Base-by-base conservation (phyloP, 805 yeast species). In the Babjeviella inositovora region DNA sequence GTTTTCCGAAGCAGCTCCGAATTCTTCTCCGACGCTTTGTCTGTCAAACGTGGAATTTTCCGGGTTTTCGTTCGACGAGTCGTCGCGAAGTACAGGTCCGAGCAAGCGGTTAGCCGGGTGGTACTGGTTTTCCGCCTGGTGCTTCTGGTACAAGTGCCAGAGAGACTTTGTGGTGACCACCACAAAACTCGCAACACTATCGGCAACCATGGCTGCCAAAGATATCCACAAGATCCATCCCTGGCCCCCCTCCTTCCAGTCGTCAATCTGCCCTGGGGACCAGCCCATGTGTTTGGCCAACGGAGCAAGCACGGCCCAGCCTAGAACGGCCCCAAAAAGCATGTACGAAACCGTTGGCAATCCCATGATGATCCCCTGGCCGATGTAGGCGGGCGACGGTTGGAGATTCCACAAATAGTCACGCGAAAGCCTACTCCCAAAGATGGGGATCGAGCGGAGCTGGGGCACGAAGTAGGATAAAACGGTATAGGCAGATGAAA, bases 281-380 rank as follows among this genome's bases (percentile, higher is more conserved):
- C 97, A 90, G 4, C 71, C 76, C 29, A 51, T 43, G 25, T 53
- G 32, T 28, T 73, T 61, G 1, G 92, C 70, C 28, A 80, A 28
- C 4, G 96, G 96, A 0, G 90, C 87, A n/a, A 87, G 50, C 1
- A 87, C 48, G 0, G 67, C 93, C 98, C 98, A 87, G 0, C 98
- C 98, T 4, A 85, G 39, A 2, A 87, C 31, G 12, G 93, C 71
- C 3, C 98, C 98, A 34, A 82, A 62, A 19, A 87, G 49, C 98
- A 87, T 87, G 31, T 84, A 77, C 7, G 81, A 60, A 0, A 84
- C 92, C 0, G 97, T 84, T 2, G 85, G 80, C 6, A 84, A 52
- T 0, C 98, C 98, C 98, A 87, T 87, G 27, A 87, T 87, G 19
- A 90, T 82, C 4, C 98, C 98, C 47, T 87, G 98, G 3, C 98